Evolutionary conservation across 352 stramenopile species (phyloP).

Genomic region (Blastocystis sp.): DNA sequence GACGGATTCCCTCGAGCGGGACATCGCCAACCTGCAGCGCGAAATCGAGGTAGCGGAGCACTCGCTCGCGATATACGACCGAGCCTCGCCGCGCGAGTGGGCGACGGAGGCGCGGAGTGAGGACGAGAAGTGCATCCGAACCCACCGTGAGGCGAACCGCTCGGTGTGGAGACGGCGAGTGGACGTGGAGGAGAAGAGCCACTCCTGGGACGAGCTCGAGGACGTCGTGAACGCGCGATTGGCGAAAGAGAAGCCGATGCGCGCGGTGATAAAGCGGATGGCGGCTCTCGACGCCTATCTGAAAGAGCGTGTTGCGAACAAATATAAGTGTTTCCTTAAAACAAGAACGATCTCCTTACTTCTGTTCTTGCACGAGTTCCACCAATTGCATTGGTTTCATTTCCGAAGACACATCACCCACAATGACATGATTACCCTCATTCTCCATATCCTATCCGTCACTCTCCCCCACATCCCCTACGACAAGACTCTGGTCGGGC

Average conservation of each 20-base stretch:
- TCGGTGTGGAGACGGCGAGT: constrained; percentile 4
- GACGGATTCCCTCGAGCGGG: neutral
- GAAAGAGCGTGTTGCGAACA: neutral
- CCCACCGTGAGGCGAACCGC: neutral
- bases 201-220: constrained; percentile 18
- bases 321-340: neutral
- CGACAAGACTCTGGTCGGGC: neutral
- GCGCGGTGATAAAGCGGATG: constrained; percentile 39
- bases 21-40: neutral
- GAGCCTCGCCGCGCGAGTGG: neutral
- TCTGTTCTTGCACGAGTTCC: constrained; percentile 11
- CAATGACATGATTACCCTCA: constrained; percentile 7
- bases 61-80: neutral
- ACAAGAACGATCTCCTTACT: constrained; percentile 17
- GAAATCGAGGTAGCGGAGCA: neutral
- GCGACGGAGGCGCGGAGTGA: neutral
- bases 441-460: constrained; percentile 44
- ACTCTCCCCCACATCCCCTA: neutral
- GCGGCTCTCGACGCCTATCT: neutral
- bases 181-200: neutral
- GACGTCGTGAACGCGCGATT: neutral
- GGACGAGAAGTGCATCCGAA: neutral
- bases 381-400: constrained; percentile 58
- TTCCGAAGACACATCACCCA: constrained; percentile 34
- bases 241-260: constrained; percentile 5